Conservation (phyloP, 2,329 filamentous ascomycete species). For the Aspergillus quadrilineatus region DNA sequence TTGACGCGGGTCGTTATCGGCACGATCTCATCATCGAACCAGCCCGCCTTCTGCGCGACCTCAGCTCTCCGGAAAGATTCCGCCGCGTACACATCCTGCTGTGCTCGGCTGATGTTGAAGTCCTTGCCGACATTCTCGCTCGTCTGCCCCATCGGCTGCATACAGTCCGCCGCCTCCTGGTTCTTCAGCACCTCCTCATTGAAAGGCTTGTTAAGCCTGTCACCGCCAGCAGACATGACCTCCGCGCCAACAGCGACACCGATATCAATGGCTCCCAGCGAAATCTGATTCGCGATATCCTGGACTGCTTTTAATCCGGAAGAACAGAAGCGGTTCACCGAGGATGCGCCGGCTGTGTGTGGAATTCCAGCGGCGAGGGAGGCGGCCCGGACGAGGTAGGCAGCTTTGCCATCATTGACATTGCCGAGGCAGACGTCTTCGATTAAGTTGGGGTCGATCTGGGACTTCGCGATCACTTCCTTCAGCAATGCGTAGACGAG, state of each 20-base stretch:
- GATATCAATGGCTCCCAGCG: conserved; percentile 74
- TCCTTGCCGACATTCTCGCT: conserved; percentile 93
- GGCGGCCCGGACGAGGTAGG: conserved; percentile 88
- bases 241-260: conserved; percentile 88
- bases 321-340: conserved; percentile 94
- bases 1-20: conserved; percentile 81
- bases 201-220: conserved; percentile 70
- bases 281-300: conserved; percentile 88
- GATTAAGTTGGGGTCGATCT: conserved; percentile 74
- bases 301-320: conserved; percentile 93
- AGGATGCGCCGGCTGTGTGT: conserved; percentile 77
- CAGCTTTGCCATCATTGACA: conserved; percentile 79
- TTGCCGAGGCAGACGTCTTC: conserved; percentile 94
- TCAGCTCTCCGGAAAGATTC: conserved; percentile 88
- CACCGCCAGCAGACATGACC: conserved; percentile 75
- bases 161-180: conserved; percentile 79
- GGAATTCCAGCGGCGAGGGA: conserved; percentile 90
- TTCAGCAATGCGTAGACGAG: conserved; percentile 80
- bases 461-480: conserved; percentile 68
- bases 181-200: conserved; percentile 71
- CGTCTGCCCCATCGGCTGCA: conserved; percentile 97
- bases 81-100: conserved; percentile 80
- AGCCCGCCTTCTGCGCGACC: conserved; percentile 82
- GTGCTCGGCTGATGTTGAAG: conserved; percentile 77
- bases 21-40: conserved; percentile 90